A percentile compares a stretch with the other conserved stretches of the same genome.
Conservation (phyloP, 2,329 filamentous ascomycete species). For the Ophiobolus disseminans region DNA sequence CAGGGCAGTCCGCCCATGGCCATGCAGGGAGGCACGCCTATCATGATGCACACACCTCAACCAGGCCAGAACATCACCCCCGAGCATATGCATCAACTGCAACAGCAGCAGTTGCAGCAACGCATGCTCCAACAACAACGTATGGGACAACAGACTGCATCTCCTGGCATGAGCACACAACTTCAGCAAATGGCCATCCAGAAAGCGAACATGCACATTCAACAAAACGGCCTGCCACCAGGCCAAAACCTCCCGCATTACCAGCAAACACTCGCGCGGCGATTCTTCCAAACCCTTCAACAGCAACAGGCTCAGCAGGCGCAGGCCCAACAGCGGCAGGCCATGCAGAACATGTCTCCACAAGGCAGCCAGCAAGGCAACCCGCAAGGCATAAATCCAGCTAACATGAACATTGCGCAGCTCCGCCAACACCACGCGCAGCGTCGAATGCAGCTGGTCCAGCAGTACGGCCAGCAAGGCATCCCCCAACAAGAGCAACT, state of each 20-base stretch:
- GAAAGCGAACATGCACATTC: conserved; percentile 41
- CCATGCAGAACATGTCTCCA: conserved; percentile 38
- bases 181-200: conserved; percentile 41
- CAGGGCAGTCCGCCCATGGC: conserved; percentile 44
- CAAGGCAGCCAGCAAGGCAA: conserved; percentile 24
- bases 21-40: conserved; percentile 45
- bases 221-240: conserved; percentile 41
- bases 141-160: conserved; percentile 24
- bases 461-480: conserved; percentile 33
- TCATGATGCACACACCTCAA: conserved; percentile 47
- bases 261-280: conserved; percentile 15
- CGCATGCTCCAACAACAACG: conserved; percentile 38
- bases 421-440: conserved; percentile 25
- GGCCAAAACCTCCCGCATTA: conserved; percentile 36
- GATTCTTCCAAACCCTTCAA: conserved; percentile 28
- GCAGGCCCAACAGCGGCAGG: conserved; percentile 31
- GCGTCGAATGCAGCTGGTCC: conserved; percentile 32
- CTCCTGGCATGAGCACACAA: conserved; percentile 26
- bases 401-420: conserved; percentile 38
- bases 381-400: conserved; percentile 6
- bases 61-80: conserved; percentile 43
- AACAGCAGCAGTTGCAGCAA: conserved; percentile 32
- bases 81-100: conserved; percentile 42
- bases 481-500: conserved; percentile 34
- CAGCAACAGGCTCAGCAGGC: conserved; percentile 34